Conservation (phyloP, 495 filamentous ascomycete species). For the Trichocladium uniseriatum region DNA sequence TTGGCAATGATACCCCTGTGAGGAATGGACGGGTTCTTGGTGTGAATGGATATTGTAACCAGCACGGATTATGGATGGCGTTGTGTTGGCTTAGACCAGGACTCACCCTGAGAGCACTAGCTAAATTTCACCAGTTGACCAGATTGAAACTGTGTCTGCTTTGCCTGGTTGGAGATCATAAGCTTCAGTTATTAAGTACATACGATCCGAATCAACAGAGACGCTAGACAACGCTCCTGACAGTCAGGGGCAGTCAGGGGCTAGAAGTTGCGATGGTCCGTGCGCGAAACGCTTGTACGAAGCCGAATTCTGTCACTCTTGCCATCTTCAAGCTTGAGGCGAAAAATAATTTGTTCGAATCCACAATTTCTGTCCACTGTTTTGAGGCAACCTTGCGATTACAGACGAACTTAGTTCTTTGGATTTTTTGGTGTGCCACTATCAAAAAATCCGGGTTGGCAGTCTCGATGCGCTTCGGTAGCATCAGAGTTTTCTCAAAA, state of each 20-base stretch:
- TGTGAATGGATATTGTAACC: background rate
- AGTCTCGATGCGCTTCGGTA: slow-evolving; percentile 2
- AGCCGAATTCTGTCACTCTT: background rate
- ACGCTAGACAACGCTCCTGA: no score
- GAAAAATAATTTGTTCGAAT: background rate
- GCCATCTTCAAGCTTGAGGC: slow-evolving; percentile 1
- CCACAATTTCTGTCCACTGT: background rate
- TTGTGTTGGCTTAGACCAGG: no score
- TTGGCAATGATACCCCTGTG: slow-evolving; percentile 11
- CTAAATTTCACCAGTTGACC: no score
- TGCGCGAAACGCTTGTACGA: background rate
- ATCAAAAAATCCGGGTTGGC: background rate
- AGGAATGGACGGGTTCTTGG: background rate
- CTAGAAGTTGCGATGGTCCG: no score
- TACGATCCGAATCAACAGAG: no score
- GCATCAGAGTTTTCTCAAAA: slow-evolving; percentile 11
- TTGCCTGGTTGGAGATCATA: no score
- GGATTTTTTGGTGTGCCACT: background rate
- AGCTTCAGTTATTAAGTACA: no score
- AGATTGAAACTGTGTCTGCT: no score
- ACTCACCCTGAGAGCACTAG: no score
- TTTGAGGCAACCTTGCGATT: background rate
- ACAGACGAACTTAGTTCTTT: background rate
- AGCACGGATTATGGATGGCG: no score
- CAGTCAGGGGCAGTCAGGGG: no score